A percentile compares a stretch with the other conserved stretches of the same genome.
Conservation (phyloP, 352 stramenopile genomes). For the Pythium aquatile region DNA sequence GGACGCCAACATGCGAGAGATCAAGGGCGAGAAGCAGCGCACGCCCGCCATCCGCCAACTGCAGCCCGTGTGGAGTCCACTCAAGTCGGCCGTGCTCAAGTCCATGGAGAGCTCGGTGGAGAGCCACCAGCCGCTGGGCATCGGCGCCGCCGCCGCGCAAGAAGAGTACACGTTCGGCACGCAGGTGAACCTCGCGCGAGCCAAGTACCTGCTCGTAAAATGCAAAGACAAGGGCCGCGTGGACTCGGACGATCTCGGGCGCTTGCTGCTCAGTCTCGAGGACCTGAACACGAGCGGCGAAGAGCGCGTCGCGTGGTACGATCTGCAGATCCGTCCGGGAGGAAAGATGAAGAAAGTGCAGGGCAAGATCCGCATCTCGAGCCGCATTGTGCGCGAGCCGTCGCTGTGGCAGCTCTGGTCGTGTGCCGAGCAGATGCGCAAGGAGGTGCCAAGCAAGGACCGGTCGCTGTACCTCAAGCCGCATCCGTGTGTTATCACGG, state of each 20-base stretch:
- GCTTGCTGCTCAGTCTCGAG: conserved; percentile 75
- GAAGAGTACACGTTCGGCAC: conserved; percentile 89
- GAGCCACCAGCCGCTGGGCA: conserved; percentile 82
- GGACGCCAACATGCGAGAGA: conserved; percentile 82
- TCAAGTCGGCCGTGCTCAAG: conserved; percentile 77
- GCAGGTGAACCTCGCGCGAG: conserved; percentile 63
- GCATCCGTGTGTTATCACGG: conserved; percentile 74
- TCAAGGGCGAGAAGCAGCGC: conserved; percentile 86
- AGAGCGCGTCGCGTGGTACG: conserved; percentile 83
- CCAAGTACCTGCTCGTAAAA: conserved; percentile 84
- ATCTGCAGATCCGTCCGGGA: conserved; percentile 75
- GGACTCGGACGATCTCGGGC: conserved; percentile 77
- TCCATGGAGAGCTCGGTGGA: conserved; percentile 77
- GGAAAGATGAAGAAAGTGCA: conserved; percentile 86
- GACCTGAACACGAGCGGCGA: conserved; percentile 83
- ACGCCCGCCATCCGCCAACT: conserved; percentile 59
- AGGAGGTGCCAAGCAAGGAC: conserved; percentile 66
- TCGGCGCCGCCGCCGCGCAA: conserved; percentile 71
- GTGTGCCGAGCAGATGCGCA: conserved; percentile 80
- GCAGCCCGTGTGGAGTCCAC: conserved; percentile 79
- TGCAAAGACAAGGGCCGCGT: conserved; percentile 88
- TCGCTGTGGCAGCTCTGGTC: conserved; percentile 84
- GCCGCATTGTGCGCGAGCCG: conserved; percentile 80
- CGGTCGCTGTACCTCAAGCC: conserved; percentile 84
- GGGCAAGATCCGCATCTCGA: conserved; percentile 80